Conservation (phyloP, 768 basidiomycete species). For the Pleurotus djamor region DNA sequence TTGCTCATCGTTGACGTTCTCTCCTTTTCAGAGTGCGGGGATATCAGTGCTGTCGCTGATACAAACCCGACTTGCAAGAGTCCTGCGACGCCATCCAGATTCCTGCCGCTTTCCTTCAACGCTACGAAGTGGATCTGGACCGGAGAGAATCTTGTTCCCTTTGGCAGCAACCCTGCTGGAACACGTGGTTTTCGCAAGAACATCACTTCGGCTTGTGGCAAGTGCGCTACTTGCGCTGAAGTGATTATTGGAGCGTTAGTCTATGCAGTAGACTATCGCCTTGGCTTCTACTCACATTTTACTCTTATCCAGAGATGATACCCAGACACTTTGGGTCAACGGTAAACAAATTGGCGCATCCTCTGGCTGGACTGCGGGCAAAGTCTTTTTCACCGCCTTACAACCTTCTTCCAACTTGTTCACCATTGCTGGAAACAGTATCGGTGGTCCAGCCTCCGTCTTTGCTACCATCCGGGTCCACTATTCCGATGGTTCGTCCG, state of each 20-base stretch:
- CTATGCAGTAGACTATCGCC: too few species aligned
- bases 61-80: neutral
- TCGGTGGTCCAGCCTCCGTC: neutral
- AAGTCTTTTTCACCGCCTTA: conserved; percentile 11
- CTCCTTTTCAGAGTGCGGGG: neutral
- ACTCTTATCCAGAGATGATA: neutral
- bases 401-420: neutral
- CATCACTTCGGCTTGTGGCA: neutral
- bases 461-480: conserved; percentile 2
- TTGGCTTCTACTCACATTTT: too few species aligned
- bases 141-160: neutral
- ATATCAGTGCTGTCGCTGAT: neutral
- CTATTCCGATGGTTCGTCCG: neutral
- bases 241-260: neutral
- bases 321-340: neutral
- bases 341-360: neutral
- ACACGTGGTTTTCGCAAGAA: neutral
- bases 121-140: neutral
- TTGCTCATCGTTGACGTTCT: too few species aligned
- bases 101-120: neutral
- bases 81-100: neutral
- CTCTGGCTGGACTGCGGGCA: conserved; percentile 14
- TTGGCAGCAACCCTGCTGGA: neutral
- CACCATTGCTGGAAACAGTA: neutral
- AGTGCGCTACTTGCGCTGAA: neutral